A percentile compares a stretch with the other conserved stretches of the same genome.
Conservation (phyloP, 768 basidiomycete genomes). For the Peribolospora kevripleyi region DNA sequence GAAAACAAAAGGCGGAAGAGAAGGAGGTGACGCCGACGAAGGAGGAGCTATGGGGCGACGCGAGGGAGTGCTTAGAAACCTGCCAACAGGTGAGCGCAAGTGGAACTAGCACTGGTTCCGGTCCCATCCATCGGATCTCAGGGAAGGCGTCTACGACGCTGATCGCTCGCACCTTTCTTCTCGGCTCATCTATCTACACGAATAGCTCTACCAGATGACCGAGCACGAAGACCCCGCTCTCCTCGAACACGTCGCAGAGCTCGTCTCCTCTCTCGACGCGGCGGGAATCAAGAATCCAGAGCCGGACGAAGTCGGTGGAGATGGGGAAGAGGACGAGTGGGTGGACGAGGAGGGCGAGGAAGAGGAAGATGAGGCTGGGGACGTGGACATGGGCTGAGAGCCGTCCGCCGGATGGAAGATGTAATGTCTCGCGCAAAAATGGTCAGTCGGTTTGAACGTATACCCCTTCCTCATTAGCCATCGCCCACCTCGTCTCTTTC, state of each 20-base stretch:
- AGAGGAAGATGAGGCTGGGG: slow-evolving; percentile 10
- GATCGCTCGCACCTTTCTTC: background rate
- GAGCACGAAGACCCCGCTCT: slow-evolving; percentile 8
- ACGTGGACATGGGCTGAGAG: background rate
- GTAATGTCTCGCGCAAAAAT: too few relatives aligned
- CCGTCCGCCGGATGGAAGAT: too few relatives aligned
- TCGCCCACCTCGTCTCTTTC: too few relatives aligned
- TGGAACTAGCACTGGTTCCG: background rate
- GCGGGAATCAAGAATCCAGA: slow-evolving; percentile 5
- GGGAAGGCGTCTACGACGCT: background rate
- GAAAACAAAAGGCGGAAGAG: too few relatives aligned
- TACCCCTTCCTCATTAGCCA: too few relatives aligned
- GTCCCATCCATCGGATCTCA: too few relatives aligned
- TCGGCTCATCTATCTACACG: slow-evolving; percentile 5
- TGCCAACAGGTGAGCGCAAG: slow-evolving; percentile 8
- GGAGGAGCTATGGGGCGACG: slow-evolving; percentile 10
- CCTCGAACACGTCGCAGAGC: slow-evolving; percentile 28
- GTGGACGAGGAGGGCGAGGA: slow-evolving; percentile 9
- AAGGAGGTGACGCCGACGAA: background rate
- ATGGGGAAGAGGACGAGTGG: slow-evolving; percentile 9
- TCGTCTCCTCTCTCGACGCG: slow-evolving; percentile 61
- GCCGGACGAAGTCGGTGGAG: background rate
- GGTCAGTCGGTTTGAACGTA: too few relatives aligned
- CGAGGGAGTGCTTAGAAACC: slow-evolving; percentile 10
- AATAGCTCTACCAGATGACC: slow-evolving; percentile 1